phyloP scores from a whole-genome alignment of 2,329 filamentous ascomycete genomes.

The Domatiomyces globalis region DNA sequence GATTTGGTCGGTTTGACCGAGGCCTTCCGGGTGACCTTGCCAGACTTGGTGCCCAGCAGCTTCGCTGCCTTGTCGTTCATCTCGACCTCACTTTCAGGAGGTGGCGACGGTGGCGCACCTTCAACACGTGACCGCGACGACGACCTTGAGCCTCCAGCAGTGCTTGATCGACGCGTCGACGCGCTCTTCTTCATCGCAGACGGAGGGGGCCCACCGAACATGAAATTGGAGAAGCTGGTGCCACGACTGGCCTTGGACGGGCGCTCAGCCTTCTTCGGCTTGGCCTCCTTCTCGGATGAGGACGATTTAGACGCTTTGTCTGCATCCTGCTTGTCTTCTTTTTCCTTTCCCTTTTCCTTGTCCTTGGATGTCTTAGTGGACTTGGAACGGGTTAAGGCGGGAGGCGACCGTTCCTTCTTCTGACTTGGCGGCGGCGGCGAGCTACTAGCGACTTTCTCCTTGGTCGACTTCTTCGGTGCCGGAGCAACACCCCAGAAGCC shows the following conservation, averaged over 20 bases:
- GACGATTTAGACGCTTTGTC: constrained; percentile 56
- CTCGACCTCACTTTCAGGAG: constrained; percentile 51
- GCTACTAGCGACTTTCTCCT: constrained; percentile 34
- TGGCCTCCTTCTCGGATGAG: constrained; percentile 55
- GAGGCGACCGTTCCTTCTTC: constrained; percentile 29
- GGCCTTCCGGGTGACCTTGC: constrained; percentile 35
- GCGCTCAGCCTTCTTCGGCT: constrained; percentile 35
- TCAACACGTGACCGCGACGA: constrained; percentile 53
- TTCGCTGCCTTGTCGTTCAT: constrained; percentile 66
- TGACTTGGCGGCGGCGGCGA: constrained; percentile 22
- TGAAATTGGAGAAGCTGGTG: constrained; percentile 44
- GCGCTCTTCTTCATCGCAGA: constrained; percentile 46
- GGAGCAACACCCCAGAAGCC: constrained; percentile 54
- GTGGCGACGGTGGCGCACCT: constrained; percentile 58
- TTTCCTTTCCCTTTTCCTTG: constrained; percentile 42
- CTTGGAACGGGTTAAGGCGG: constrained; percentile 40
- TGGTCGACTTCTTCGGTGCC: constrained; percentile 31
- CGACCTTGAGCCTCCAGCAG: constrained; percentile 39
- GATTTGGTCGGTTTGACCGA: constrained; percentile 37
- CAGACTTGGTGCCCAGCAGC: constrained; percentile 48
- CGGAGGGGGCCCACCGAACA: constrained; percentile 54
- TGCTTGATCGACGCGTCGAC: constrained; percentile 48
- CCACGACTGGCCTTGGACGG: constrained; percentile 41
- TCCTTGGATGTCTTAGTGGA: constrained; percentile 42
- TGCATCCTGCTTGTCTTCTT: constrained; percentile 39